Evolutionary conservation across 345 rosid genomes (phyloP).

Genomic region (Lumnitzera racemosa): DNA sequence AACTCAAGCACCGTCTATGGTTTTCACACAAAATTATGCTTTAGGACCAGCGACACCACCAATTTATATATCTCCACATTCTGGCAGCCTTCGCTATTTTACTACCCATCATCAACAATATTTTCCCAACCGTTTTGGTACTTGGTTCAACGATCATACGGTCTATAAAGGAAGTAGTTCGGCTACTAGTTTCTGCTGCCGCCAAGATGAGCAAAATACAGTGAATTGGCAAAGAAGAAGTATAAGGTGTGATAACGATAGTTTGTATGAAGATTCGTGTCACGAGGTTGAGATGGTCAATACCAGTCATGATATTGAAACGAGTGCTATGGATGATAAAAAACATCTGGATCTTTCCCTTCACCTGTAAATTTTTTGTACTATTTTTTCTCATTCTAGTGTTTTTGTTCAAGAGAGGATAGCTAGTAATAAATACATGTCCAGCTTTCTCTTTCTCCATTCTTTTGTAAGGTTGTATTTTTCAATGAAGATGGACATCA

Average conservation of each 20-base stretch:
- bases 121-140: slow-evolving; percentile 24
- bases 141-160: slow-evolving; percentile 26
- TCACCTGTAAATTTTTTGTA: slow-evolving; percentile 40
- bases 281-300: slow-evolving; percentile 4
- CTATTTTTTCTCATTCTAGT: too few relatives aligned
- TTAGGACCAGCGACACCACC: slow-evolving; percentile 41
- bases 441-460: too few relatives aligned
- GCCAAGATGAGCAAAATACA: too few relatives aligned
- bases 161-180: slow-evolving; percentile 4
- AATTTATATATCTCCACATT: slow-evolving; percentile 39
- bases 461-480: too few relatives aligned
- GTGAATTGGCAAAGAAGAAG: slow-evolving; percentile 13
- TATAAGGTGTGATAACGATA: slow-evolving; percentile 9
- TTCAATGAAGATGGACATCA: too few relatives aligned
- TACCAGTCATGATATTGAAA: slow-evolving; percentile 6
- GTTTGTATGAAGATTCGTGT: slow-evolving; percentile 9
- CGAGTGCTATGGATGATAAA: slow-evolving; percentile 20
- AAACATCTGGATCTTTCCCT: slow-evolving; percentile 72
- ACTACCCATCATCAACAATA: slow-evolving; percentile 10
- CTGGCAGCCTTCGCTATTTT: slow-evolving; percentile 30
- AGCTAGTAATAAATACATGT: too few relatives aligned
- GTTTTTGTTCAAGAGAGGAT: too few relatives aligned
- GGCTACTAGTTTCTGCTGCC: too few relatives aligned
- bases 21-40: slow-evolving; percentile 26
- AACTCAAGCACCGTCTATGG: slow-evolving; percentile 15